These are phyloP conservation scores for Ogataea chonburiensis DNA, from an alignment of 805 yeast species.

Conservation along the genomic window DNA sequence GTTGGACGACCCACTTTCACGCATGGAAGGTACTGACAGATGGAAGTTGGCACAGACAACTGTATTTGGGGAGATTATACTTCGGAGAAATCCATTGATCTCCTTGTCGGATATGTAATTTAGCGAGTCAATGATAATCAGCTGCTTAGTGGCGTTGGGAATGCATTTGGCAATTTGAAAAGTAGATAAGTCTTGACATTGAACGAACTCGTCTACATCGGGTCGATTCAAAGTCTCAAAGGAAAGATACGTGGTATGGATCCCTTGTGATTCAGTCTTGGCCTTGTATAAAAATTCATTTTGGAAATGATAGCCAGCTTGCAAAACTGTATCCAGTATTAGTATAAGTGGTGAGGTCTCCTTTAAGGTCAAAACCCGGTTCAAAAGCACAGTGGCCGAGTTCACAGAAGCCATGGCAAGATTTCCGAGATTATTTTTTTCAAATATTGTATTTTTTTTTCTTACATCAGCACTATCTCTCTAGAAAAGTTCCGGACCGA, in stretches of 20 bases:
- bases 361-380: constrained; percentile 63
- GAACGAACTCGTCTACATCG: constrained; percentile 44
- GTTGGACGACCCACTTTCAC: constrained; percentile 8
- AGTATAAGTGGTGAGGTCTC: constrained; percentile 76
- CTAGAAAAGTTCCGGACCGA: constrained; percentile 7
- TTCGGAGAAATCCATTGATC: constrained; percentile 38
- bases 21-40: constrained; percentile 34
- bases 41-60: constrained; percentile 51
- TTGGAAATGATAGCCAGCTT: constrained; percentile 58
- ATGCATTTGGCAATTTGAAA: constrained; percentile 13
- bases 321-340: constrained; percentile 66
- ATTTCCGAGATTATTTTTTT: constrained; percentile 1
- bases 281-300: constrained; percentile 53
- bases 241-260: constrained; percentile 53
- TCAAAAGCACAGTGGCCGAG: constrained; percentile 53
- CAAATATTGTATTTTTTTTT: background rate
- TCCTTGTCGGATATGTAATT: constrained; percentile 51
- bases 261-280: constrained; percentile 21
- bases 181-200: constrained; percentile 35
- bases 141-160: constrained; percentile 21
- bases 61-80: constrained; percentile 41
- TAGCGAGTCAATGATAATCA: constrained; percentile 66
- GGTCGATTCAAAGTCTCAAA: constrained; percentile 66
- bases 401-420: constrained; percentile 30
- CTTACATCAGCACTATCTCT: constrained; percentile 10